These are phyloP conservation scores for Tuber umbilicatum DNA, from an alignment of 495 filamentous ascomycete genomes.

Conservation along the genomic window DNA sequence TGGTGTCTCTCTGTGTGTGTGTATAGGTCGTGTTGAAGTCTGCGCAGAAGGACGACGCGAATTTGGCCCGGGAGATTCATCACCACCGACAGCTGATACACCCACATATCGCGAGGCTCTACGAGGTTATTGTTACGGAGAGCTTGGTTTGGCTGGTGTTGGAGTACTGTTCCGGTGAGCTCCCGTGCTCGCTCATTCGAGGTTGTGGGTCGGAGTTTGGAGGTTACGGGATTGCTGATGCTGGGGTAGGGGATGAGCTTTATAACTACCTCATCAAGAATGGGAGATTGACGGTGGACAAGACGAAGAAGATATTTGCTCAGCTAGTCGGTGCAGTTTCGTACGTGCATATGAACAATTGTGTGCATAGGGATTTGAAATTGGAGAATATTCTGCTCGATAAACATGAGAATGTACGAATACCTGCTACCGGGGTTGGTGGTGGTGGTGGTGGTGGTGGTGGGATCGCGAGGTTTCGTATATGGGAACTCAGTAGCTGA, in stretches of 20 bases:
- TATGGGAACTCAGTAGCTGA: constrained; percentile 10
- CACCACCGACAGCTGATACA: constrained; percentile 97
- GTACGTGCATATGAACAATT: constrained; percentile 91
- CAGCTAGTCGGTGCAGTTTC: constrained; percentile 92
- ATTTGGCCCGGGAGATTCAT: constrained; percentile 94
- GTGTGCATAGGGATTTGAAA: constrained; percentile 94
- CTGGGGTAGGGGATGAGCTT: constrained; percentile 73
- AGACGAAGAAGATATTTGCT: constrained; percentile 91
- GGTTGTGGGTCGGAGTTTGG: constrained; percentile 1
- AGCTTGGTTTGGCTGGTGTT: constrained; percentile 89
- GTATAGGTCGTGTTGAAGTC: constrained; percentile 91
- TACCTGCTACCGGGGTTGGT: background rate
- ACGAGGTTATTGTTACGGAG: constrained; percentile 97
- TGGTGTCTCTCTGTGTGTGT: constrained; percentile 1
- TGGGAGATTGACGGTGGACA: constrained; percentile 74
- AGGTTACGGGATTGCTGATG: constrained; percentile 8
- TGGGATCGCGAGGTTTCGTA: background rate
- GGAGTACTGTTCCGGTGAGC: constrained; percentile 90
- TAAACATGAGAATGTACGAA: constrained; percentile 71
- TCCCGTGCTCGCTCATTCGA: constrained; percentile 11
- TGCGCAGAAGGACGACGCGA: constrained; percentile 89
- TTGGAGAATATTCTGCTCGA: constrained; percentile 95
- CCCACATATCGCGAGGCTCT: constrained; percentile 91
- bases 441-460: background rate
- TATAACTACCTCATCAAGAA: constrained; percentile 90